Conservation (phyloP, 2,329 filamentous ascomycete genomes). For the Colletotrichum karsti region DNA sequence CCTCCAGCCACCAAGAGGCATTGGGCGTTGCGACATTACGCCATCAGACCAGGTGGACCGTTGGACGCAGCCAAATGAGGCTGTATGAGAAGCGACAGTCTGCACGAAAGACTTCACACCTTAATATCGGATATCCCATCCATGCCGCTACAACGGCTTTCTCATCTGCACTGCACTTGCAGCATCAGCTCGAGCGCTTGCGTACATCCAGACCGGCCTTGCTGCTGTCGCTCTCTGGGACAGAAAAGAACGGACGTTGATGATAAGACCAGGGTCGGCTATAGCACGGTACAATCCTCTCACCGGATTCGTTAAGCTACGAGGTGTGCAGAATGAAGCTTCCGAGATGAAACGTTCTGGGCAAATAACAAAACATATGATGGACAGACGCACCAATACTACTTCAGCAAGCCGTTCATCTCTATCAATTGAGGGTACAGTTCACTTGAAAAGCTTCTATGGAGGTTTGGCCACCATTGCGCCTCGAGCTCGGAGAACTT, state of each 20-base stretch:
- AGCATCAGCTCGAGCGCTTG: not conserved
- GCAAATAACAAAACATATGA: not conserved
- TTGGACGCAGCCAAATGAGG: not conserved
- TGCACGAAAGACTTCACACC: not conserved
- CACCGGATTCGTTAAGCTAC: not conserved
- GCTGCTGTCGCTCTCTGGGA: not conserved
- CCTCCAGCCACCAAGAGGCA: not conserved
- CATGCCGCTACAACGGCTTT: not conserved
- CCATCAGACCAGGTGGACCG: slow-evolving; percentile 1
- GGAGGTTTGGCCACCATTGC: not conserved
- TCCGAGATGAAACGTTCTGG: not conserved
- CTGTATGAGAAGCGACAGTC: not conserved
- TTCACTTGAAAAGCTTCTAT: not conserved
- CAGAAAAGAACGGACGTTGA: not conserved
- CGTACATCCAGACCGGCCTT: not conserved
- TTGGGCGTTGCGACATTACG: not conserved
- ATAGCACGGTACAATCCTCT: not conserved
- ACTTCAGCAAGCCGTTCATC: not conserved
- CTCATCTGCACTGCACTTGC: slow-evolving; percentile 2
- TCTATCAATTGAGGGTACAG: not conserved
- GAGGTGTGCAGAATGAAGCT: not conserved
- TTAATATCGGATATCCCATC: slow-evolving; percentile 7
- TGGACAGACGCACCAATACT: not conserved
- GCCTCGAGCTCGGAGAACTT: not conserved
- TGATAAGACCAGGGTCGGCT: not conserved